phyloP scores from a whole-genome alignment of 768 basidiomycete species.

The Hysterangium stoloniferum region DNA sequence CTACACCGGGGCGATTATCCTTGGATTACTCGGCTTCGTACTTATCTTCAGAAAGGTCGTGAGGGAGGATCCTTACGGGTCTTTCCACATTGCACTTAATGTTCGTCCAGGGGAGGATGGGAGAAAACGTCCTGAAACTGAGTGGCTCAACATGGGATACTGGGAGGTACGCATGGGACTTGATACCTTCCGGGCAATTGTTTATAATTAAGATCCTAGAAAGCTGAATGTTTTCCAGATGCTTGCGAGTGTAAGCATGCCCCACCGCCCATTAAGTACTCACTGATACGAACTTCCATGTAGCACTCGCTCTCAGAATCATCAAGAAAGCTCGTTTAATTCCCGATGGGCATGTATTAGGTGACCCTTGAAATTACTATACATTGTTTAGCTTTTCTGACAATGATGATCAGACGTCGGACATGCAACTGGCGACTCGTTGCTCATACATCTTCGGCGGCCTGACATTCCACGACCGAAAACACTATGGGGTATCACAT shows the following conservation, averaged over 20 bases:
- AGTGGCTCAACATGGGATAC: constrained; percentile 69
- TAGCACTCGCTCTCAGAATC: constrained; percentile 47
- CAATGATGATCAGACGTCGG: constrained; percentile 45
- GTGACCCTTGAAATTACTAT: constrained; percentile 24
- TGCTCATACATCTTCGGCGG: constrained; percentile 45
- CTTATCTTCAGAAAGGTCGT: too few species aligned
- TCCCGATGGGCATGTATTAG: constrained; percentile 42
- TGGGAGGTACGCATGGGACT: constrained; percentile 42
- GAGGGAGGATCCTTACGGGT: constrained; percentile 49
- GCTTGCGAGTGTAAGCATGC: constrained; percentile 47
- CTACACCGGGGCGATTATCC: not conserved
- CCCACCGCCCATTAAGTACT: not conserved
- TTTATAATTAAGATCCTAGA: constrained; percentile 25
- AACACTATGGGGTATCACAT: constrained; percentile 50
- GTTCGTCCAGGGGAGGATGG: constrained; percentile 28
- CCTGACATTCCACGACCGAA: constrained; percentile 39
- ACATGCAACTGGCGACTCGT: constrained; percentile 60
- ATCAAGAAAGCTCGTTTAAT: constrained; percentile 35
- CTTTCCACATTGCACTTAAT: constrained; percentile 52
- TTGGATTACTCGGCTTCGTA: not conserved
- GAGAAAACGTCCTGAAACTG: constrained; percentile 35
- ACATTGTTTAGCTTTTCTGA: constrained; percentile 2
- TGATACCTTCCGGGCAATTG: not conserved
- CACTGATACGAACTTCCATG: not conserved
- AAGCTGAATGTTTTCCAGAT: constrained; percentile 42